phyloP scores from a whole-genome alignment of 2,329 filamentous ascomycete species.

The Apiospora malaysiana region DNA sequence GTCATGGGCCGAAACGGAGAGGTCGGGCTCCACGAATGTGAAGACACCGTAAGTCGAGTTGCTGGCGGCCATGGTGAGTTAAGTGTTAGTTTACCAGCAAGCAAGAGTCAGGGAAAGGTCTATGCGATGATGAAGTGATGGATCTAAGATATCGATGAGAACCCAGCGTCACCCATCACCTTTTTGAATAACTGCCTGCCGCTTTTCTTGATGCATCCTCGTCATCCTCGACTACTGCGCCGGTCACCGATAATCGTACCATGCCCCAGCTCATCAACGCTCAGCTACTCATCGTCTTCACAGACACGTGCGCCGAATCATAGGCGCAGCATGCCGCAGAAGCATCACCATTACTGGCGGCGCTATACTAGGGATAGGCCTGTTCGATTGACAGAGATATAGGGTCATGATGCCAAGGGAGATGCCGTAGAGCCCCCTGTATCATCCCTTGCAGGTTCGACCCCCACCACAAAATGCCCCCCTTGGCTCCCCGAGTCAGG shows the following conservation, averaged over 20 bases:
- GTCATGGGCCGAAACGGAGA: constrained; percentile 14
- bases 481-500: not conserved
- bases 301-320: constrained; percentile 2
- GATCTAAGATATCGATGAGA: constrained; percentile 14
- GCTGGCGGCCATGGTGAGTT: not conserved
- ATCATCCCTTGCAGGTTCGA: not conserved
- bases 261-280: not conserved
- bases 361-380: constrained; percentile 3
- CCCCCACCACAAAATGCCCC: not conserved
- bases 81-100: not conserved
- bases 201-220: not conserved
- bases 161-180: not conserved
- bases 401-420: constrained; percentile 5
- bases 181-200: constrained; percentile 2
- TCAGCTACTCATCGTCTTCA: not conserved
- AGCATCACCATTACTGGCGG: too few relatives aligned
- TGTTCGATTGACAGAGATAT: not conserved
- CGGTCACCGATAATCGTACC: not conserved
- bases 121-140: constrained; percentile 4
- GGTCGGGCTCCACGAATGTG: constrained; percentile 18
- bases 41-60: not conserved
- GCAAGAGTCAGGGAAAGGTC: too few relatives aligned
- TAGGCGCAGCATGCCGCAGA: constrained; percentile 11
- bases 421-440: not conserved
- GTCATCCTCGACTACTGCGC: not conserved